phyloP scores from a whole-genome alignment of 2,329 filamentous ascomycete genomes.

The Beauveria asiatica region DNA sequence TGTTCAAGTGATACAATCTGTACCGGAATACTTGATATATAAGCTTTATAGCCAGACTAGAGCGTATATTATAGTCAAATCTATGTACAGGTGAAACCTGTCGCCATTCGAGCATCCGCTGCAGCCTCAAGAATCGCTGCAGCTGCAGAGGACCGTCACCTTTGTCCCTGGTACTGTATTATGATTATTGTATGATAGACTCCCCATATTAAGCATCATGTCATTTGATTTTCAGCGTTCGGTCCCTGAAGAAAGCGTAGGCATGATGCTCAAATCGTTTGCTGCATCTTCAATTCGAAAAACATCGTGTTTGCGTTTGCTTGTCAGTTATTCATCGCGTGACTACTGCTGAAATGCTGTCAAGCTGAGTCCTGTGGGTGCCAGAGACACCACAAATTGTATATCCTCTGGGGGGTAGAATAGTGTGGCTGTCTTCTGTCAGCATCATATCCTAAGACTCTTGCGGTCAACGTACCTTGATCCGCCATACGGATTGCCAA shows the following conservation, averaged over 20 bases:
- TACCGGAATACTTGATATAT: slow-evolving; percentile 1
- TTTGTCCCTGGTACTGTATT: background rate
- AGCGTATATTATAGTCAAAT: slow-evolving; percentile 11
- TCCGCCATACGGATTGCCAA: slow-evolving; percentile 72
- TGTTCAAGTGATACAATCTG: background rate
- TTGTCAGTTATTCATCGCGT: slow-evolving; percentile 21
- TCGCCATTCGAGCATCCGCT: background rate
- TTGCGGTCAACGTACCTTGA: slow-evolving; percentile 57
- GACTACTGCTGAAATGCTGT: slow-evolving; percentile 74
- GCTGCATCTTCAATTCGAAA: background rate
- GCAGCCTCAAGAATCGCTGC: background rate
- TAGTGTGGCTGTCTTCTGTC: slow-evolving; percentile 54
- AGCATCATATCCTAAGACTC: background rate
- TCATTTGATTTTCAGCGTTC: background rate
- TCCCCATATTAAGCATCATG: background rate
- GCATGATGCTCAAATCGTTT: background rate
- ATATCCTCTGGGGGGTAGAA: slow-evolving; percentile 85
- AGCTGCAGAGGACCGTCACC: background rate
- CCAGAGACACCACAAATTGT: slow-evolving; percentile 82
- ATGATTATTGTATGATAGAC: background rate
- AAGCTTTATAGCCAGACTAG: slow-evolving; percentile 5
- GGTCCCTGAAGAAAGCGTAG: background rate
- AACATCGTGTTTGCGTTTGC: background rate
- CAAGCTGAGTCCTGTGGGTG: slow-evolving; percentile 70
- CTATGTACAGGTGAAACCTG: slow-evolving; percentile 3